These are phyloP conservation scores for Candida broadrunensis DNA, from an alignment of 805 yeast genomes.

Conservation along the genomic window DNA sequence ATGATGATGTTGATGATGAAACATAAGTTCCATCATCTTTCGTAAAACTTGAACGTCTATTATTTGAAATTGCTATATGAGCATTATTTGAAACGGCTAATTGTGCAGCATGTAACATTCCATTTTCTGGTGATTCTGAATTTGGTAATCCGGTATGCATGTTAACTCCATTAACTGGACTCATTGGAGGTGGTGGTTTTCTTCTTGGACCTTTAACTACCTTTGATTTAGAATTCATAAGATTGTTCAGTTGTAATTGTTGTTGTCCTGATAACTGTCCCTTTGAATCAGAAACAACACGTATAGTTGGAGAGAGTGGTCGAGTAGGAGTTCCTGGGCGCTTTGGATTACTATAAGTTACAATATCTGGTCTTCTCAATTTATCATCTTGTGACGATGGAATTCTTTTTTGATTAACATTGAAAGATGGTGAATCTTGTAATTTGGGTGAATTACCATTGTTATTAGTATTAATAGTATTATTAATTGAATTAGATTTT, in stretches of 20 bases:
- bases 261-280: neutral
- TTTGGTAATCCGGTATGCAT: conserved; percentile 28
- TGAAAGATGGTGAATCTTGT: conserved; percentile 20
- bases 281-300: neutral
- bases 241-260: neutral
- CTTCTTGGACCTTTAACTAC: conserved; percentile 1
- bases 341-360: neutral
- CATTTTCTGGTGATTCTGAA: conserved; percentile 15
- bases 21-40: conserved; percentile 17
- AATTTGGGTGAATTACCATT: conserved; percentile 14
- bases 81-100: conserved; percentile 37
- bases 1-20: neutral
- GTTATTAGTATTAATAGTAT: neutral
- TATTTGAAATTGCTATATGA: conserved; percentile 15
- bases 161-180: conserved; percentile 15
- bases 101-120: conserved; percentile 42
- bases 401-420: neutral
- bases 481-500: neutral
- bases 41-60: conserved; percentile 36
- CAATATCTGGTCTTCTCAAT: neutral
- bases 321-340: neutral
- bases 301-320: neutral
- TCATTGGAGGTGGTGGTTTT: conserved; percentile 6
- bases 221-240: conserved; percentile 3
- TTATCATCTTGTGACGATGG: neutral